Evolutionary conservation across 805 yeast species (phyloP), one percentile per base, ranked within the genome.

Genomic region (Sungouiella thailandica): DNA sequence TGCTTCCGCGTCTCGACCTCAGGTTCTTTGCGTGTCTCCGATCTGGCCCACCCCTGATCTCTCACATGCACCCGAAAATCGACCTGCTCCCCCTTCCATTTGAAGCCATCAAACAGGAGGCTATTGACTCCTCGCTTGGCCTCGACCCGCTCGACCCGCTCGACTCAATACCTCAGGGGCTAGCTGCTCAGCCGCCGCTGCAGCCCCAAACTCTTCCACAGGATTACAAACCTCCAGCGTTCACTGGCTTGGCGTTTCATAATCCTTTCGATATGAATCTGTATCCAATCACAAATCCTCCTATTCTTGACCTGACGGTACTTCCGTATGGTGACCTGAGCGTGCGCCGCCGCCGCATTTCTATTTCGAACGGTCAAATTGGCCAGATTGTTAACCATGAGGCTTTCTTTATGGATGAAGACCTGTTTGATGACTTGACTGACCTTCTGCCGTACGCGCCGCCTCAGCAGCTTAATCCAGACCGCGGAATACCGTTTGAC

Each of bases 301-400:
- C 74, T 11, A 46, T 69, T 19, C 61, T 67, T 40, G 75, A 69
- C 40, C 58, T 68, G 4, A 58, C 68, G 17, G 61, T 63, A 60
- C 38, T 63, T 17, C 64, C 66, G 14, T 55, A 49, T 36, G 32
- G 44, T 16, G 44, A 56, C 25, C 63, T 50, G 24, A 61, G 61
- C n/a, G 56, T 58, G 1, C 50, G 71, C 29, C 64, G 81, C 51
- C 66, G 93, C 53, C 70, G 94, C 52, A 78, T 83, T 2, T 83
- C 93, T 28, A 83, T 83, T 33, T 81, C 90, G 8, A 83, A 83
- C 58, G 94, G 94, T 49, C 94, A 83, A 51, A 83, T 83, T 44
- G 84, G 88, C 30, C 94, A 83, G 50, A 72, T 83, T 23, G 70
- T 76, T 28, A 65, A 56, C 45, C 71, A 67, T 44, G 71, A 65